Evolutionary conservation across 257 asterid genomes (phyloP).

Genomic region (Solanum appendiculatum): DNA sequence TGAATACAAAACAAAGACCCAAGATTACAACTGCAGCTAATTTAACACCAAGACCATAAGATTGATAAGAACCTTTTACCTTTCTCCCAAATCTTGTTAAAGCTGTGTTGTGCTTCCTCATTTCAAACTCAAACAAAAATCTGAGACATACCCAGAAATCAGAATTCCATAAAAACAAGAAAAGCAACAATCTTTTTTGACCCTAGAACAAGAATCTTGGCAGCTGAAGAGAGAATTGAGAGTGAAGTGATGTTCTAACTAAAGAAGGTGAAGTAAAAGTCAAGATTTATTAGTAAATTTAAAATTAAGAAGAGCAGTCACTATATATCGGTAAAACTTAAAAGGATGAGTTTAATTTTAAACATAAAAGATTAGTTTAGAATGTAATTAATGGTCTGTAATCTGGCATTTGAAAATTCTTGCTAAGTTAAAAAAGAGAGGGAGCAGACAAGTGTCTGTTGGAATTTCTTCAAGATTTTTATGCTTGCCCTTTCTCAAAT

Average conservation of each 20-base stretch:
- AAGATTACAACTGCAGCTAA: conserved; percentile 54
- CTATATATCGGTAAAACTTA: too few relatives aligned
- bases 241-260: conserved; percentile 18
- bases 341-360: too few relatives aligned
- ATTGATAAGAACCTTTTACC: conserved; percentile 71
- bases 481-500: too few relatives aligned
- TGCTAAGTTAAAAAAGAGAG: neutral
- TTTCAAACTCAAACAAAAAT: conserved; percentile 6
- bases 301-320: conserved; percentile 3
- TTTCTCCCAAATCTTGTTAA: conserved; percentile 73
- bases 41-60: conserved; percentile 67
- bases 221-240: neutral
- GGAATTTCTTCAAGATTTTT: neutral
- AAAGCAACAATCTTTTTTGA: neutral
- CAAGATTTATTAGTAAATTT: conserved; percentile 31
- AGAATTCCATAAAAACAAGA: neutral
- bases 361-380: too few relatives aligned
- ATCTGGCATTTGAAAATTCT: neutral
- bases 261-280: conserved; percentile 17
- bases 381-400: neutral
- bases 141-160: neutral
- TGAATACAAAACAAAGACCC: conserved; percentile 76
- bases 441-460: neutral
- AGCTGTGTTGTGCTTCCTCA: conserved; percentile 36
- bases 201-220: neutral